phyloP scores from a whole-genome alignment of 495 filamentous ascomycete genomes.

The Amorphotheca resinae region DNA sequence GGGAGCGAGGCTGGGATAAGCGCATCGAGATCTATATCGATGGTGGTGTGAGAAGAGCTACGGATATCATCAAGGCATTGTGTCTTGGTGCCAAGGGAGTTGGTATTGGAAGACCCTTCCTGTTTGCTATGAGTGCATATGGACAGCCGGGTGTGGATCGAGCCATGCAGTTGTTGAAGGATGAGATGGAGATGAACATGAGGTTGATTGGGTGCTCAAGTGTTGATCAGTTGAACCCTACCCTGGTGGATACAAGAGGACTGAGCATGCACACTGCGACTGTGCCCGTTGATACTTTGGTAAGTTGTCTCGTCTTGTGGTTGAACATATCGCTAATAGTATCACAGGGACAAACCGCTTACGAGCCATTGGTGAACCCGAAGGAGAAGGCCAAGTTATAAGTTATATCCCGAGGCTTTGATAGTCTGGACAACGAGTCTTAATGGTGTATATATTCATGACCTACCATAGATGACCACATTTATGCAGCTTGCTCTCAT shows the following conservation, averaged over 20 bases:
- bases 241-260: constrained; percentile 63
- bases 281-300: constrained; percentile 57
- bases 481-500: no score
- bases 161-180: constrained; percentile 89
- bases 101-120: constrained; percentile 86
- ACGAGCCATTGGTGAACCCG: constrained; percentile 53
- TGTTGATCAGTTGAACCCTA: constrained; percentile 66
- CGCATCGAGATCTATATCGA: constrained; percentile 86
- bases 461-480: no score
- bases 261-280: constrained; percentile 54
- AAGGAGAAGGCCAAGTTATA: constrained; percentile 46
- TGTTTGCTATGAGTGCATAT: constrained; percentile 94
- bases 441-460: constrained; percentile 5
- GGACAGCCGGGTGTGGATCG: constrained; percentile 76
- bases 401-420: constrained; percentile 2
- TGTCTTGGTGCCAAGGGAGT: constrained; percentile 89
- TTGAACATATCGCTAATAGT: neutral
- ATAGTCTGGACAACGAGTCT: neutral
- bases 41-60: constrained; percentile 78
- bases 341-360: constrained; percentile 31
- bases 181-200: constrained; percentile 99
- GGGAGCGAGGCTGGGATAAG: constrained; percentile 67
- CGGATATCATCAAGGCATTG: constrained; percentile 92
- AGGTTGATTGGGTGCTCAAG: constrained; percentile 68
- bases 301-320: constrained; percentile 2